Evolutionary conservation across 768 basidiomycete genomes (phyloP), one percentile per base, ranked within the genome.

Genomic region (Fistulinella prunicolor): DNA sequence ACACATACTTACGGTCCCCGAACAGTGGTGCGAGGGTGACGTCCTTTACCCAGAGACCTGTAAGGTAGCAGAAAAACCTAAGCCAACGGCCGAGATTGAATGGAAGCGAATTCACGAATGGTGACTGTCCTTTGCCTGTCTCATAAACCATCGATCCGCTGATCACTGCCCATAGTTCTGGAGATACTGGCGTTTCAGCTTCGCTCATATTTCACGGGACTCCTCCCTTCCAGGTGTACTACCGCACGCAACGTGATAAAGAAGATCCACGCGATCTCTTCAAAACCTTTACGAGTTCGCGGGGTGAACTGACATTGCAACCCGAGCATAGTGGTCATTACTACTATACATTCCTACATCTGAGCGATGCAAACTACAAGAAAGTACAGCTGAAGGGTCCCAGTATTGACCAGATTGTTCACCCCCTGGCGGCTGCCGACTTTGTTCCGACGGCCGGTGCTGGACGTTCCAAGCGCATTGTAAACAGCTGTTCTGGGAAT

Each of bases 101-200:
- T 92, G 90, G 82, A 88, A 84, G 57, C 84, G 84, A 42, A 87
- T 94, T 49, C 89, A 93, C 51, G 92, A 94, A 72, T 94, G 93
- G 93, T 90, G 55, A 34, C 32, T 21, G 36, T 21, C 6, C 47
- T 42, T 40, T n/a, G 29, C 38, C 35, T 45, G 8, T 50, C 50
- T 12, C 28, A 35, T 21, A 38, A 35, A 20, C 52, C 38, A 45
- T 40, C 49, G 17, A 53, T 22, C 36, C 22, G 21, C 24, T 50
- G 12, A 50, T 46, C 10, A n/a, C 6, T 42, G 1, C 35, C 32
- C 37, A 28, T 54, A 92, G 89, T 64, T 90, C 90, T 41, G 88
- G 90, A 2, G 94, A 96, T 58, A 93, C 89, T 16, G 94, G 95
- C 8, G 89, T 95, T 39, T 85, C 85, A 12, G 93, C 89, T 3